Evolutionary conservation across 2,329 filamentous ascomycete genomes (phyloP).

Genomic region (Aurifilum marmelostoma): DNA sequence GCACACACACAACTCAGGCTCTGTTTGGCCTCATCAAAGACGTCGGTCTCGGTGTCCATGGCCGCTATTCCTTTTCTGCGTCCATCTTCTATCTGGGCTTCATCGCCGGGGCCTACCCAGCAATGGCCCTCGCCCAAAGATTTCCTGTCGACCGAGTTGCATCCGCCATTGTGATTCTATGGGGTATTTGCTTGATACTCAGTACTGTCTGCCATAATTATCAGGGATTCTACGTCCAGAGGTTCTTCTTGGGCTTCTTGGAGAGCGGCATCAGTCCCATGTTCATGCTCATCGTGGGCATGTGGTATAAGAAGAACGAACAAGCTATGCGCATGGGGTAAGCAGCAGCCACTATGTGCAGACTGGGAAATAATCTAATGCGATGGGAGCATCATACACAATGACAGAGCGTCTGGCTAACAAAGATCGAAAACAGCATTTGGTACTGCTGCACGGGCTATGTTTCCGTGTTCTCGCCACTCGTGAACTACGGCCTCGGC

Average conservation of each 20-base stretch:
- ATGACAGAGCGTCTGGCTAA: not conserved
- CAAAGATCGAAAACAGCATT: constrained; percentile 26
- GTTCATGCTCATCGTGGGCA: constrained; percentile 56
- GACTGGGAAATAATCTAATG: not conserved
- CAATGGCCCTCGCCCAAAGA: constrained; percentile 45
- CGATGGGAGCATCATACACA: too few species aligned
- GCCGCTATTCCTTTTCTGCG: constrained; percentile 48
- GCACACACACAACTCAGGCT: constrained; percentile 34
- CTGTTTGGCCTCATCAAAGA: constrained; percentile 47
- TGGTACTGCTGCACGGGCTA: constrained; percentile 50
- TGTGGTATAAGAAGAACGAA: constrained; percentile 47
- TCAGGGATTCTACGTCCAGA: constrained; percentile 45
- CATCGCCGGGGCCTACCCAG: constrained; percentile 51
- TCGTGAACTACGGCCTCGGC: constrained; percentile 53
- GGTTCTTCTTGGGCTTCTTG: constrained; percentile 60
- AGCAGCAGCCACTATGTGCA: not conserved
- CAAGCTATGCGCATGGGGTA: constrained; percentile 43
- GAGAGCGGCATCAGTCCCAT: constrained; percentile 60
- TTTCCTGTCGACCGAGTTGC: constrained; percentile 51
- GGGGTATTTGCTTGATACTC: constrained; percentile 44
- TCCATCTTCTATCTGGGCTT: constrained; percentile 55
- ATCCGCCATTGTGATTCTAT: constrained; percentile 40
- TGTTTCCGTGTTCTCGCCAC: constrained; percentile 48
- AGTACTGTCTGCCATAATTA: constrained; percentile 44
- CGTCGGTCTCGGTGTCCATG: constrained; percentile 43